Conservation (phyloP, 1,284 basidiomycete species). For the Neonothopanus nambi region DNA sequence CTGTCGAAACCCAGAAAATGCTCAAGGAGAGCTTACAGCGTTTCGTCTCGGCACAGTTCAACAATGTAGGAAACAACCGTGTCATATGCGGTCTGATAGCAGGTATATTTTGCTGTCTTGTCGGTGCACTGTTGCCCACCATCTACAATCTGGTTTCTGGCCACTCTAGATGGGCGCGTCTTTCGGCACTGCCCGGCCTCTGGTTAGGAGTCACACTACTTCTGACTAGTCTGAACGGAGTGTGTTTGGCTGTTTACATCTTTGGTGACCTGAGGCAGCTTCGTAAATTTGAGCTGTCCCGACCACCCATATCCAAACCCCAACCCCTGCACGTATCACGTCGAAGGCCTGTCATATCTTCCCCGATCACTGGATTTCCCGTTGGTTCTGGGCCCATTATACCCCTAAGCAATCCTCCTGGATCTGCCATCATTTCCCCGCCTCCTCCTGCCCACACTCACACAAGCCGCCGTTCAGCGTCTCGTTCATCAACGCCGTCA, state of each 20-base stretch:
- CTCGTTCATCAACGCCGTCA: conserved; percentile 26
- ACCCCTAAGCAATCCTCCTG: conserved; percentile 19
- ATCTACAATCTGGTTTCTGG: conserved; percentile 46
- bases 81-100: conserved; percentile 69
- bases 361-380: conserved; percentile 23
- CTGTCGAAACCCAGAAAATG: conserved; percentile 54
- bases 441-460: conserved; percentile 29
- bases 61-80: conserved; percentile 73
- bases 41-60: conserved; percentile 68
- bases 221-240: conserved; percentile 64
- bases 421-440: conserved; percentile 24
- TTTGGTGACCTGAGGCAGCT: conserved; percentile 81
- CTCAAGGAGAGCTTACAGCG: conserved; percentile 64
- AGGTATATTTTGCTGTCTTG: conserved; percentile 46
- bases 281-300: conserved; percentile 70
- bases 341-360: conserved; percentile 20
- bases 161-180: conserved; percentile 52
- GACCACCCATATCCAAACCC: conserved; percentile 60
- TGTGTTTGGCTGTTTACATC: conserved; percentile 72
- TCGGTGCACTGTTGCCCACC: conserved; percentile 53
- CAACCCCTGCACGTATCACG: conserved; percentile 33
- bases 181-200: conserved; percentile 64
- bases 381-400: conserved; percentile 10
- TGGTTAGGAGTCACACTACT: conserved; percentile 70
- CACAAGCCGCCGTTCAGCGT: conserved; percentile 22